These are phyloP conservation scores for Themeda triandra DNA, from an alignment of 176 grass and related monocot species.

Conservation along the genomic window DNA sequence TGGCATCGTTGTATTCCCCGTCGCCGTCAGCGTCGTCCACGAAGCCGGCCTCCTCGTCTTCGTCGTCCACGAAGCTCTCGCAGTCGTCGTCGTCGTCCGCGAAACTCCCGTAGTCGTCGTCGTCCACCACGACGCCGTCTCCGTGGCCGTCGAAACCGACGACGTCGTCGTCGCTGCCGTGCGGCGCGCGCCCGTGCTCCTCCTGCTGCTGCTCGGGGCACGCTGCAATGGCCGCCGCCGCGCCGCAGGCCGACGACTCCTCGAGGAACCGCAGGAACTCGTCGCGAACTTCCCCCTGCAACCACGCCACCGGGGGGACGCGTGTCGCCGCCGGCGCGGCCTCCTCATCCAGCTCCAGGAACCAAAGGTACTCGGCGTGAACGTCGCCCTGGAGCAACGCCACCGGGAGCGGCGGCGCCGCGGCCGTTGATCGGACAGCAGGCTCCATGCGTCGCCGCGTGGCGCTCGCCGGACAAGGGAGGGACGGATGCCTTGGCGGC, in stretches of 20 bases:
- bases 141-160: too few species aligned
- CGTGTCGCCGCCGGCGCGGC: neutral
- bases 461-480: too few species aligned
- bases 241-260: neutral
- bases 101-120: too few species aligned
- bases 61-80: neutral
- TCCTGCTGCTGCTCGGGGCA: neutral
- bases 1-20: neutral
- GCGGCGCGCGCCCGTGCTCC: neutral
- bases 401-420: neutral
- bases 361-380: neutral
- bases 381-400: constrained; percentile 1
- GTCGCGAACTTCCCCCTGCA: neutral
- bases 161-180: neutral
- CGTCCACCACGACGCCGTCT: too few species aligned
- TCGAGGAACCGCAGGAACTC: neutral
- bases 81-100: too few species aligned
- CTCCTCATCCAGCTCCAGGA: neutral
- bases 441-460: too few species aligned
- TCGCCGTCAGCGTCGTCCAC: too few species aligned
- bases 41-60: neutral
- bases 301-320: neutral
- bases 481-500: too few species aligned
- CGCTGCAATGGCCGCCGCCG: neutral
- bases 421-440: too few species aligned